phyloP scores from a whole-genome alignment of 805 yeast genomes.

The Candida easanensis region DNA sequence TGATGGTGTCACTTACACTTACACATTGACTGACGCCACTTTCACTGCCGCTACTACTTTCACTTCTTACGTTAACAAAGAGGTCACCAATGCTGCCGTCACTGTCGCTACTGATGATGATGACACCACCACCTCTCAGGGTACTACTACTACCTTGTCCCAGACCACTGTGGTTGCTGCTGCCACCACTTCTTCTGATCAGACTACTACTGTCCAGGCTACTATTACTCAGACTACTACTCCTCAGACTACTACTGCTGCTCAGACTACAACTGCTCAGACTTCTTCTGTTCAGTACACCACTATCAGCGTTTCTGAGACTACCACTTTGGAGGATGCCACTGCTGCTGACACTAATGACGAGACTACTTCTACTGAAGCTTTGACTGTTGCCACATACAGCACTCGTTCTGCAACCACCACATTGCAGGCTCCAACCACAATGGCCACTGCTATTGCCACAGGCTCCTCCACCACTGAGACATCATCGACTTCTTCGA shows the following conservation, averaged over 20 bases:
- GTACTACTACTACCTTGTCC: constrained; percentile 18
- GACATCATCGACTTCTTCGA: constrained; percentile 27
- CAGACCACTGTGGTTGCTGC: constrained; percentile 16
- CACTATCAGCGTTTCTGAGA: constrained; percentile 14
- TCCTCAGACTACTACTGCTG: constrained; percentile 13
- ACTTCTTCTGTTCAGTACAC: constrained; percentile 12
- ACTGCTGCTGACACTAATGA: constrained; percentile 26
- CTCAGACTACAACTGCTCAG: constrained; percentile 15
- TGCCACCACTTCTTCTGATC: constrained; percentile 11
- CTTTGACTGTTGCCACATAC: constrained; percentile 12
- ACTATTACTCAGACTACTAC: constrained; percentile 9
- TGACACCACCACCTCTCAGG: constrained; percentile 9
- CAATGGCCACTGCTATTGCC: constrained; percentile 16
- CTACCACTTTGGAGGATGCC: constrained; percentile 14
- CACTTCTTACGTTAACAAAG: constrained; percentile 25
- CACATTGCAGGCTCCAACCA: constrained; percentile 22
- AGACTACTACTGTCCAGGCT: constrained; percentile 15
- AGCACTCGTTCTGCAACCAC: constrained; percentile 13
- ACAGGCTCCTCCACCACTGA: constrained; percentile 18
- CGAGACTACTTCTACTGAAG: constrained; percentile 21
- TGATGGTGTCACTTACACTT: constrained; percentile 36
- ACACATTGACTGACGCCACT: constrained; percentile 36
- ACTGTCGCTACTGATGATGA: constrained; percentile 4
- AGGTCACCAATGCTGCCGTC: constrained; percentile 21
- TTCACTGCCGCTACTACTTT: constrained; percentile 36